A percentile compares a stretch with the other conserved stretches of the same genome.
Evolutionary conservation across 352 stramenopile species (phyloP).

Genomic region (Pythium sukuiense): DNA sequence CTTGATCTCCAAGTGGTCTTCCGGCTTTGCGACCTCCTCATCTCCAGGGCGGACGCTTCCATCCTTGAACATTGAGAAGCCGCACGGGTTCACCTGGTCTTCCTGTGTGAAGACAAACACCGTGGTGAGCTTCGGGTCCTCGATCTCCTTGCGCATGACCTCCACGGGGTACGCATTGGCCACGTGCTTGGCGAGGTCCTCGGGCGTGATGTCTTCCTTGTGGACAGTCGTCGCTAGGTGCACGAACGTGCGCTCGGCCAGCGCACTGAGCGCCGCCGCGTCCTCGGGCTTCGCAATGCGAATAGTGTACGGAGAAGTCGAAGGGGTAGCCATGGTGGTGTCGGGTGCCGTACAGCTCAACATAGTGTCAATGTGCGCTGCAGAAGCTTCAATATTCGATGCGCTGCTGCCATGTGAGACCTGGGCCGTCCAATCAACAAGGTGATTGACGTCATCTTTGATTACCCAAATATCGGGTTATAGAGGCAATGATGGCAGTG

Average conservation of each 20-base stretch:
- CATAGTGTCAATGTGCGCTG: too few relatives aligned
- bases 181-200: conserved; percentile 25
- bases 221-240: conserved; percentile 16
- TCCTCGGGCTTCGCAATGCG: conserved; percentile 25
- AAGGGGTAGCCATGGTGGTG: background rate
- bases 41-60: conserved; percentile 31
- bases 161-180: conserved; percentile 21
- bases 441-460: background rate
- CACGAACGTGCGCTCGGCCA: conserved; percentile 35
- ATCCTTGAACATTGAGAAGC: conserved; percentile 32
- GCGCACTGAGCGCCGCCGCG: conserved; percentile 22
- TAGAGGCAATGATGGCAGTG: background rate
- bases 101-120: conserved; percentile 29
- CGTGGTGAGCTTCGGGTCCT: conserved; percentile 24
- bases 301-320: conserved; percentile 1
- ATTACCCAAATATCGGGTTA: background rate
- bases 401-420: background rate
- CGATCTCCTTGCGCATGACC: conserved; percentile 25
- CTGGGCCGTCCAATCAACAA: background rate
- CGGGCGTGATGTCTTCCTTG: conserved; percentile 21
- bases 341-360: background rate
- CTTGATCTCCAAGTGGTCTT: conserved; percentile 34
- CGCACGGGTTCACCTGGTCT: conserved; percentile 12
- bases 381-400: background rate
- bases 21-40: conserved; percentile 14